Evolutionary conservation across 2,329 filamentous ascomycete genomes (phyloP).

Genomic region (Coniosporium tulheliwenetii): DNA sequence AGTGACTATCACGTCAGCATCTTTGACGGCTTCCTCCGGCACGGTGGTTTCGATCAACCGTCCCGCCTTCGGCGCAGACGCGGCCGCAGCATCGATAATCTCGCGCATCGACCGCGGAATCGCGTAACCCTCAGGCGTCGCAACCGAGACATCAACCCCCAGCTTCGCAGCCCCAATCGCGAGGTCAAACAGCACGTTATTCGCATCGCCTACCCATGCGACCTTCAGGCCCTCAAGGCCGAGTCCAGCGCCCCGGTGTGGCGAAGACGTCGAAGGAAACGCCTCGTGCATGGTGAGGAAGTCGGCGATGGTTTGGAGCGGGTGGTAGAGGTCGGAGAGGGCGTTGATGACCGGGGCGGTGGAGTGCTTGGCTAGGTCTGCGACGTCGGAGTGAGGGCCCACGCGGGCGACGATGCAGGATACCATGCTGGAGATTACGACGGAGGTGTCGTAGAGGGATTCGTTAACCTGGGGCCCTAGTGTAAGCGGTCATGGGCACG

Average conservation of each 20-base stretch:
- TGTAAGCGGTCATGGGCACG: neutral
- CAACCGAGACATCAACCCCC: constrained; percentile 73
- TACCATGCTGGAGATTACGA: constrained; percentile 70
- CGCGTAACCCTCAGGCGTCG: constrained; percentile 69
- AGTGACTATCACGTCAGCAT: constrained; percentile 81
- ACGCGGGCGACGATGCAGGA: constrained; percentile 34
- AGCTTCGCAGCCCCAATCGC: constrained; percentile 78
- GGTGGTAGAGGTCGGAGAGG: constrained; percentile 81
- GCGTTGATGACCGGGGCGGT: constrained; percentile 35
- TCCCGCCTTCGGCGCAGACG: constrained; percentile 42
- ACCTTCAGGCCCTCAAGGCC: constrained; percentile 75
- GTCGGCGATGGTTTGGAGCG: constrained; percentile 86
- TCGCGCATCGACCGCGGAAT: constrained; percentile 63
- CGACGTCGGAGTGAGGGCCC: constrained; percentile 34
- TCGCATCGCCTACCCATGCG: constrained; percentile 92
- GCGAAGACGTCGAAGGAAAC: constrained; percentile 36
- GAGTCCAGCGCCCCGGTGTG: constrained; percentile 28
- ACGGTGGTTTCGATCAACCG: constrained; percentile 59
- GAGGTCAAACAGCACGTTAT: constrained; percentile 92
- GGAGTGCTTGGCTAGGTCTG: constrained; percentile 30
- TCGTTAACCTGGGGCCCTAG: constrained; percentile 55
- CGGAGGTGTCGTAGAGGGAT: constrained; percentile 79
- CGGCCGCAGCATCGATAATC: constrained; percentile 50
- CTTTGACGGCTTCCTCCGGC: constrained; percentile 72
- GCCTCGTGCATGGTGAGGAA: constrained; percentile 78